Base-by-base conservation (phyloP, 495 filamentous ascomycete species). In the Hypoxylon perforatum region DNA sequence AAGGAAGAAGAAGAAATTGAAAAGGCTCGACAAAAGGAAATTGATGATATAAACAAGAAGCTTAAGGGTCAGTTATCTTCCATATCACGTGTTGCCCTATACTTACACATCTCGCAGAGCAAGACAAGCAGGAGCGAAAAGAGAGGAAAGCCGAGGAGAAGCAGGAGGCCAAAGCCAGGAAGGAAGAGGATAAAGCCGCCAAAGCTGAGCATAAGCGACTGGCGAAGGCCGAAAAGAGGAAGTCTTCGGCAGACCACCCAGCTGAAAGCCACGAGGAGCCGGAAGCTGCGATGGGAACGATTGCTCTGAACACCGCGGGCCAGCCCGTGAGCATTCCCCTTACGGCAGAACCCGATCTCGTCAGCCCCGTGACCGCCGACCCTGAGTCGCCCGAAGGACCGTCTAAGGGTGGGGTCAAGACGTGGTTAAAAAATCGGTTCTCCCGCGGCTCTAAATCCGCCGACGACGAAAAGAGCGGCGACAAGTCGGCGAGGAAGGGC, bases 341-440 rank as follows among this genome's bases (percentile, higher is more conserved):
- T n/a, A n/a, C 67, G 18, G 48, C 63, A 9, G 63, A 71, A 36
- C 21, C 19, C 10, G 44, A 47, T 3, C 5, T n/a, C 8, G n/a
- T 19, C 38, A n/a, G 44, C 14, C 18, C 36, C 17, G 64, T 53
- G 8, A 38, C 18, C 4, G 35, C 44, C 35, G 66, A 61, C 5
- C 38, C 45, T 28, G 33, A 47, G 28, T 58, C 54, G 21, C 56
- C 69, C 2, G 63, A 59, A 54, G 70, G 69, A 1, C 73, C 71
- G 0, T 77, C 80, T 23, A 72, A 72, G 2, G 63, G 65, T 28
- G 77, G 84, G 58, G 77, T 90, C 36, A 89, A 83, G 54, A 79
- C 80, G 44, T 91, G 88, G 88, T 75, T 91, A 42, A 87, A 85
- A 67, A 81, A 74, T 7, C 84, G 81, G 49, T 78, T 90, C 39